Conservation (phyloP, 257 asterid genomes). For the Rubia yunnanensis region DNA sequence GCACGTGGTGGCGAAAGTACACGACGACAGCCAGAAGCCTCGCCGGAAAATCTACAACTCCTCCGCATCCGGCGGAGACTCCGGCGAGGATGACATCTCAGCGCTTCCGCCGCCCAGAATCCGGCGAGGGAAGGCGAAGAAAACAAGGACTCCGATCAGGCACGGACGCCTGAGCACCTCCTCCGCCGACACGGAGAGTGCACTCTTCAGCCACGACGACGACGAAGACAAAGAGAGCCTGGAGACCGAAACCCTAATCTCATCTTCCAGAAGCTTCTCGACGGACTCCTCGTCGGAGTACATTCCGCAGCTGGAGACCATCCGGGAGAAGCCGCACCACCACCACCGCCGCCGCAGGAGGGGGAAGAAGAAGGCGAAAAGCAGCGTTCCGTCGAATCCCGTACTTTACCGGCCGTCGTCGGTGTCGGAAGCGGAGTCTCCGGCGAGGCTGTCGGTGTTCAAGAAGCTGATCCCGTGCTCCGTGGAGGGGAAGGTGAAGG, state of each 20-base stretch:
- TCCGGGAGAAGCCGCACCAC: slow-evolving; percentile 17
- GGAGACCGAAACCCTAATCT: slow-evolving; percentile 28
- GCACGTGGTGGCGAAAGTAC: slow-evolving; percentile 49
- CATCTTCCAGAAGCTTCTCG: slow-evolving; percentile 28
- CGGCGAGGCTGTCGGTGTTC: slow-evolving; percentile 68
- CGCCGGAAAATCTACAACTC: slow-evolving; percentile 29
- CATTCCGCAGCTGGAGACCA: slow-evolving; percentile 22
- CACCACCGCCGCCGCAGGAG: slow-evolving; percentile 6
- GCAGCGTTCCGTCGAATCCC: not conserved
- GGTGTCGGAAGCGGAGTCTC: slow-evolving; percentile 29
- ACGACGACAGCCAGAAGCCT: slow-evolving; percentile 14
- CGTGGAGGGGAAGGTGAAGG: slow-evolving; percentile 75
- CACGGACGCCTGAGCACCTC: slow-evolving; percentile 46
- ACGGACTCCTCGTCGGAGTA: slow-evolving; percentile 30
- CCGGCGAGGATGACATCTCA: slow-evolving; percentile 2
- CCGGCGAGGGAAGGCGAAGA: slow-evolving; percentile 20
- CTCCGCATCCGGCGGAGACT: slow-evolving; percentile 18
- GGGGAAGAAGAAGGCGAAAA: slow-evolving; percentile 9
- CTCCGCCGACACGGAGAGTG: slow-evolving; percentile 53
- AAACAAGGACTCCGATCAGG: slow-evolving; percentile 22
- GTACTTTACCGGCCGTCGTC: slow-evolving; percentile 12
- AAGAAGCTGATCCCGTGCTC: slow-evolving; percentile 60
- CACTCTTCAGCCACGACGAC: slow-evolving; percentile 30
- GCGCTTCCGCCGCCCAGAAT: slow-evolving; percentile 17
- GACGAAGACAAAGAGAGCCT: slow-evolving; percentile 7